phyloP scores from a whole-genome alignment of 352 stramenopile genomes.

The Phytopythium oedochilum region DNA sequence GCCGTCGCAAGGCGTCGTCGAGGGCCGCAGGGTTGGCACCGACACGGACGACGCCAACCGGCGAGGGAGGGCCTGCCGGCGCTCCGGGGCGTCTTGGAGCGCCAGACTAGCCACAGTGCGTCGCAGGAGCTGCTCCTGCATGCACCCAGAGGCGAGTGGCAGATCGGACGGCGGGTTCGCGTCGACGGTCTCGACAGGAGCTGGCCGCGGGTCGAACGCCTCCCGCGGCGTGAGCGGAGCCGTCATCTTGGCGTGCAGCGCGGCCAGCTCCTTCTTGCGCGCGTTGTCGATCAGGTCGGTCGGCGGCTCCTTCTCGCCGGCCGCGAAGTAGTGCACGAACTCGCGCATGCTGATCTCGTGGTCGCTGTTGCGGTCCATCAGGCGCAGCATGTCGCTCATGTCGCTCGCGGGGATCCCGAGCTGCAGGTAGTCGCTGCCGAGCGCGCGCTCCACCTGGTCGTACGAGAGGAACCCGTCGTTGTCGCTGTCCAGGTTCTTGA shows the following conservation, averaged over 20 bases:
- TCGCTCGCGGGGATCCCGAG: slow-evolving; percentile 44
- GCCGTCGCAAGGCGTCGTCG: slow-evolving; percentile 6
- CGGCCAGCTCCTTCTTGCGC: slow-evolving; percentile 50
- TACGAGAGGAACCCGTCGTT: slow-evolving; percentile 75
- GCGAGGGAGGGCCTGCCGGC: not conserved
- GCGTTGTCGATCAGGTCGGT: slow-evolving; percentile 62
- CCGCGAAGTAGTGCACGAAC: slow-evolving; percentile 81
- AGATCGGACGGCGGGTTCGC: not conserved
- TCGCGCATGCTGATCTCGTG: slow-evolving; percentile 75
- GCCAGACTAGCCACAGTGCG: slow-evolving; percentile 32
- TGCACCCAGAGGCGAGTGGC: slow-evolving; percentile 21
- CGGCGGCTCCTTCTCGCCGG: slow-evolving; percentile 45
- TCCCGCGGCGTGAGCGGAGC: slow-evolving; percentile 42
- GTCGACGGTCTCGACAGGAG: not conserved
- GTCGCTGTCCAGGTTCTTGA: slow-evolving; percentile 74
- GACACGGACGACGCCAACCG: slow-evolving; percentile 11
- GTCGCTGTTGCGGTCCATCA: slow-evolving; percentile 71
- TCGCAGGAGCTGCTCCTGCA: slow-evolving; percentile 48
- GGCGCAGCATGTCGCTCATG: slow-evolving; percentile 68
- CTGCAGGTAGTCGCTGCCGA: slow-evolving; percentile 58
- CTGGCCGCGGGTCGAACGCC: slow-evolving; percentile 29
- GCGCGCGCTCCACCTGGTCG: slow-evolving; percentile 50
- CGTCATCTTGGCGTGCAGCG: slow-evolving; percentile 50
- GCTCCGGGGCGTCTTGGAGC: not conserved
- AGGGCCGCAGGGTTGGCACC: slow-evolving; percentile 20